These are phyloP conservation scores for Ascochyta koolunga DNA, from an alignment of 2,329 filamentous ascomycete genomes.

Conservation along the genomic window DNA sequence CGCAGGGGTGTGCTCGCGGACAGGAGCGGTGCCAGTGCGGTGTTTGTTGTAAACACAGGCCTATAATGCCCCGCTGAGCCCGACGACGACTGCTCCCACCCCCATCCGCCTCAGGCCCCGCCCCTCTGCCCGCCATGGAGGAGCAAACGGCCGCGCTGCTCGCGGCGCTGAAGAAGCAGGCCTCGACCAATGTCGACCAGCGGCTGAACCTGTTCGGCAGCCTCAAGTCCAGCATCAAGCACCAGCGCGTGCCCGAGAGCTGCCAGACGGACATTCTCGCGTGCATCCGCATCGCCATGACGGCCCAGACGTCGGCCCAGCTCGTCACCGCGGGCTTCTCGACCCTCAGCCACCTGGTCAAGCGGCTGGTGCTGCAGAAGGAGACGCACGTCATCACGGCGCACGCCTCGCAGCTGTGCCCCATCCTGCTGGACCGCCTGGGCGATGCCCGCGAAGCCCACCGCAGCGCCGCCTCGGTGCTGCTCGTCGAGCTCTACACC, in stretches of 20 bases:
- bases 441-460: slow-evolving; percentile 89
- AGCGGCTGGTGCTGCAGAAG: slow-evolving; percentile 84
- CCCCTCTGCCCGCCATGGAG: slow-evolving; percentile 55
- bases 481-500: slow-evolving; percentile 77
- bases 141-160: slow-evolving; percentile 61
- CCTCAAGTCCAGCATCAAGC: slow-evolving; percentile 89
- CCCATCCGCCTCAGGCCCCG: neutral
- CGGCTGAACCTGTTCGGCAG: slow-evolving; percentile 74
- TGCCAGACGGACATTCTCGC: slow-evolving; percentile 79
- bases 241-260: slow-evolving; percentile 82
- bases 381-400: slow-evolving; percentile 71
- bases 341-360: slow-evolving; percentile 84
- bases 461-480: slow-evolving; percentile 73
- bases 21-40: neutral
- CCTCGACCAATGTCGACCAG: slow-evolving; percentile 70
- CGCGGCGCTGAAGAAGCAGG: slow-evolving; percentile 61
- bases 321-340: slow-evolving; percentile 86
- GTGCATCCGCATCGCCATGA: slow-evolving; percentile 75
- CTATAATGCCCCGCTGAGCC: slow-evolving; percentile 11
- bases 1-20: neutral
- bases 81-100: neutral
- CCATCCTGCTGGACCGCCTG: slow-evolving; percentile 80
- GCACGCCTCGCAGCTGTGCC: slow-evolving; percentile 73
- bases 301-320: slow-evolving; percentile 72
- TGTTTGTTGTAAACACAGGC: slow-evolving; percentile 7